A percentile compares a stretch with the other conserved stretches of the same genome.
Evolutionary conservation across 164 flowering plant genomes (phyloP).

Genomic region (Vitis vinifera): ASM3070453v1 NC_081811.1:5438501-5439000

Average conservation of each 20-base stretch:
- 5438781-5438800: constrained; percentile 13
- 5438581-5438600: not conserved
- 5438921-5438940: too few species aligned
- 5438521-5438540: too few species aligned
- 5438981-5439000: too few species aligned
- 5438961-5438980: too few species aligned
- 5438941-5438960: too few species aligned
- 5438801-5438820: not conserved
- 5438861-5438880: too few species aligned
- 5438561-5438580: not conserved
- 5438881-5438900: too few species aligned
- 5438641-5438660: not conserved
- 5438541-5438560: too few species aligned
- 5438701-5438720: not conserved
- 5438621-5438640: too few species aligned
- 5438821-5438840: constrained; percentile 8
- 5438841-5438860: not conserved
- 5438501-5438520: too few species aligned
- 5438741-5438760: constrained; percentile 7
- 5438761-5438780: constrained; percentile 24
- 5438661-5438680: constrained; percentile 23
- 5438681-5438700: constrained; percentile 34
- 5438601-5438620: not conserved
- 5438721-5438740: not conserved
- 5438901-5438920: too few species aligned